These are phyloP conservation scores for Pseudomassariella vexata DNA, from an alignment of 2,329 filamentous ascomycete species.

Conservation along the genomic window DNA sequence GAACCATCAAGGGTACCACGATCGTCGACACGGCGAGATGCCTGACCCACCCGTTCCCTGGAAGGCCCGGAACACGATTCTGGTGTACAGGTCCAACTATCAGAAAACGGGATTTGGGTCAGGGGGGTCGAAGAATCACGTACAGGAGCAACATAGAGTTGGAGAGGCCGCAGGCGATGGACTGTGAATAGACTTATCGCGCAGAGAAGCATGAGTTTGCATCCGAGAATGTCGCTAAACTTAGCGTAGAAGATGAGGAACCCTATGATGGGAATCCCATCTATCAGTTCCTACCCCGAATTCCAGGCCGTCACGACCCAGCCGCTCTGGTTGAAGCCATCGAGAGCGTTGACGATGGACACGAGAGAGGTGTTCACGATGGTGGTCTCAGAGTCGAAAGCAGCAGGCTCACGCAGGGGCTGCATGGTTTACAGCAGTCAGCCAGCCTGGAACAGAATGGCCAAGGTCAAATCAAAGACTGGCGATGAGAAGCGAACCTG, in stretches of 20 bases:
- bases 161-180: conserved; percentile 31
- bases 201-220: conserved; percentile 29
- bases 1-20: no score
- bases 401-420: conserved; percentile 25
- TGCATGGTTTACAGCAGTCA: conserved; percentile 4
- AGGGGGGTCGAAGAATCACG: no score
- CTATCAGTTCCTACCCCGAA: no score
- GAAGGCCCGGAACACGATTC: no score
- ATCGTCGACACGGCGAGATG: no score
- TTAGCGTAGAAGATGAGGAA: conserved; percentile 37
- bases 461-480: no score
- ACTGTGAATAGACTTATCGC: conserved; percentile 32
- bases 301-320: conserved; percentile 43
- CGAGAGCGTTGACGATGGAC: conserved; percentile 30
- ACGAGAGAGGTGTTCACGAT: conserved; percentile 46
- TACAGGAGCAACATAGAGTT: conserved; percentile 26
- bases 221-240: conserved; percentile 38
- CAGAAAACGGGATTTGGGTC: no score
- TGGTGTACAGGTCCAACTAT: no score
- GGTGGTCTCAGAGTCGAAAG: conserved; percentile 40
- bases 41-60: no score
- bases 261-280: conserved; percentile 6
- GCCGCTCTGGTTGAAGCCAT: conserved; percentile 14
- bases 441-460: no score
- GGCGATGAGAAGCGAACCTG: no score